Conservation (phyloP, 2,329 filamentous ascomycete genomes). For the Rhexocercosporidium sp. region DNA sequence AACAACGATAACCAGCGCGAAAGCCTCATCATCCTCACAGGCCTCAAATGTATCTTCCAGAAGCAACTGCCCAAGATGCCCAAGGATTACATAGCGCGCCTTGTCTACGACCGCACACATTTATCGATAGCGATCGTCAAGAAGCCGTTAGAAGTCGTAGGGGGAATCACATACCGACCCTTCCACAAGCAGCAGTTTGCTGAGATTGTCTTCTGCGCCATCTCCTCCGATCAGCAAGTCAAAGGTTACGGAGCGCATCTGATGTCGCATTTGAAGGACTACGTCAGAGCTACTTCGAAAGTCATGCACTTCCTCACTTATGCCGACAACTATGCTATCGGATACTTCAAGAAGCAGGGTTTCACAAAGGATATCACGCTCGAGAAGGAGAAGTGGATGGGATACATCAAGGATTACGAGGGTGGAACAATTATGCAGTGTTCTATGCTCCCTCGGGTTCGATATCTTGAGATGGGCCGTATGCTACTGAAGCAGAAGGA, state of each 20-base stretch:
- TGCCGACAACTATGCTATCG: slow-evolving; percentile 97
- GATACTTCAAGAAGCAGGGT: slow-evolving; percentile 98
- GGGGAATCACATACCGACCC: slow-evolving; percentile 94
- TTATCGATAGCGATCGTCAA: slow-evolving; percentile 97
- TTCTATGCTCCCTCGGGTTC: slow-evolving; percentile 91
- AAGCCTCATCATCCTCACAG: slow-evolving; percentile 91
- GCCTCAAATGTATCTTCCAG: slow-evolving; percentile 96
- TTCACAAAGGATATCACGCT: slow-evolving; percentile 99
- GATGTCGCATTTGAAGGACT: slow-evolving; percentile 98
- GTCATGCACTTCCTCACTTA: slow-evolving; percentile 99
- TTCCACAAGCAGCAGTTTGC: slow-evolving; percentile 93
- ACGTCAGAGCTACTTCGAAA: slow-evolving; percentile 93
- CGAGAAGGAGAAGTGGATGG: slow-evolving; percentile 93
- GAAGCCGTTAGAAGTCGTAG: slow-evolving; percentile 92
- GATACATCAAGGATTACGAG: slow-evolving; percentile 99
- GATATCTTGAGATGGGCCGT: slow-evolving; percentile 89
- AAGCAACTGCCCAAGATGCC: slow-evolving; percentile 99
- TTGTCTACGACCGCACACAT: slow-evolving; percentile 97
- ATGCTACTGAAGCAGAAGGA: slow-evolving; percentile 99
- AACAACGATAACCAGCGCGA: slow-evolving; percentile 93
- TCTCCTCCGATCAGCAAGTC: slow-evolving; percentile 96
- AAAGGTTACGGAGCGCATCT: slow-evolving; percentile 98
- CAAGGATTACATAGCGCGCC: slow-evolving; percentile 96
- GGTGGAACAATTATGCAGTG: slow-evolving; percentile 99
- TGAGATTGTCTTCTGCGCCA: slow-evolving; percentile 98